Evolutionary conservation across 2,329 filamentous ascomycete species (phyloP), one percentile per base, ranked within the genome.

Genomic region (Ophiostoma populinum): DNA sequence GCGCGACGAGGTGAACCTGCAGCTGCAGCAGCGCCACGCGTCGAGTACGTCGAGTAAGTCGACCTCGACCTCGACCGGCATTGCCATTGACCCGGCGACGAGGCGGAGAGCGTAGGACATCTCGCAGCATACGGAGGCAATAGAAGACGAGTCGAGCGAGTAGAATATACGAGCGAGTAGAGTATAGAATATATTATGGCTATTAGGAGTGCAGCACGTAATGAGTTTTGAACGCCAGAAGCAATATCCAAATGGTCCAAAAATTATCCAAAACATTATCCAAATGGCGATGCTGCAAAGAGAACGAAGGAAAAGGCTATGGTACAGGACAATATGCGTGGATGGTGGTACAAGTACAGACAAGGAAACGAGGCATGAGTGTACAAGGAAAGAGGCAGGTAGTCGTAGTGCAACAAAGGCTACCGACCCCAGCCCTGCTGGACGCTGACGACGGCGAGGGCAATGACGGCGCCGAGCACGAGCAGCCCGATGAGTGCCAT

Each of bases 1-100:
- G 35, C 71, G 63, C 48, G 62, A 59, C 5, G 83, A 92, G 54
- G 68, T 92, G 22, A 75, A 80, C 49, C 65, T 24, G 21, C 31
- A 61, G 44, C 63, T 52, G 55, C 53, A 46, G 59, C 38, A 20
- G 17, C 32, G 32, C 16, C 36, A 32, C 7, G 25, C 37, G 60
- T 39, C 38, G 20, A 35, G 35, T 13, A 34, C 25, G 11, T 12
- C 24, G 20, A 11, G 19, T 27, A 15, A 26, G 25, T n/a, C n/a
- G n/a, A n/a, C n/a, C n/a, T n/a, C n/a, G n/a, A n/a, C 16, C 33
- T 16, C 18, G 16, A 17, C 21, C 20, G 6, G 6, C n/a, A 12
- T 8, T 4, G 16, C n/a, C n/a, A n/a, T n/a, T n/a, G n/a, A n/a
- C n/a, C n/a, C n/a, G n/a, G n/a, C n/a, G n/a, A n/a, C n/a, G n/a